Base-by-base conservation (phyloP, 2,329 filamentous ascomycete genomes). In the Colletotrichum coccodes region DNA sequence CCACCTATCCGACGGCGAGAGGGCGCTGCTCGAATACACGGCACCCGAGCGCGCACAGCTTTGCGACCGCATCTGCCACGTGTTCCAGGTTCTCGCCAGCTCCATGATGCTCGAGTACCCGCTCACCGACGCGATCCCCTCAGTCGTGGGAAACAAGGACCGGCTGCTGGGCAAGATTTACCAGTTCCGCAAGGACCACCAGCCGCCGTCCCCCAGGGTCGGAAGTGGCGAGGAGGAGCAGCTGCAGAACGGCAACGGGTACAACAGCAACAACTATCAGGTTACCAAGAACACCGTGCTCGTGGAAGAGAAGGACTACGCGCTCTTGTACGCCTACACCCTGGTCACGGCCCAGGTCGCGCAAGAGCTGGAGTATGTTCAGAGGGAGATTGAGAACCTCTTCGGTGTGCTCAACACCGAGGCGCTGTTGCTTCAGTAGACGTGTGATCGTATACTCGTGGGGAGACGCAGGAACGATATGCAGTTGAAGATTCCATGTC, bases 31-130 rank as follows among this genome's bases (percentile, higher is more conserved):
- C 42, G 86, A 89, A 71, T 94, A 93, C 77, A 98, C 96, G 1
- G 86, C 89, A 5, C 84, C 89, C 9, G 95, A 99, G 80, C 89
- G 96, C 60, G 89, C 87, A 11, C 90, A 95, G 70, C 86, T 99
- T 36, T 97, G 94, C 74, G 90, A 93, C 61, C 90, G 96, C 59
- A 97, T 98, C 74, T 97, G 94, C 77, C 96, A 98, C 85, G 87
- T 99, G 18, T 89, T 89, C 71, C 86, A 90, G 76, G 96, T 98
- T 6, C 88, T 99, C 71, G 96, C 96, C 1, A 96, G 93, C 47
- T 97, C 93, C 16, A 90, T 98, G 82, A 97, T 97, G 85, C 87
- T 98, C 9, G 95, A 97, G 80, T 98, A 97, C 75, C 95, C 96
- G 0, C 85, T 99, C 67, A 95, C 92, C 40, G 94, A 98, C 76